A percentile compares a stretch with the other conserved stretches of the same genome.
These are phyloP conservation scores for Nitzschia palea DNA, from an alignment of 108 stramenopile species.

Conservation along the genomic window DNA sequence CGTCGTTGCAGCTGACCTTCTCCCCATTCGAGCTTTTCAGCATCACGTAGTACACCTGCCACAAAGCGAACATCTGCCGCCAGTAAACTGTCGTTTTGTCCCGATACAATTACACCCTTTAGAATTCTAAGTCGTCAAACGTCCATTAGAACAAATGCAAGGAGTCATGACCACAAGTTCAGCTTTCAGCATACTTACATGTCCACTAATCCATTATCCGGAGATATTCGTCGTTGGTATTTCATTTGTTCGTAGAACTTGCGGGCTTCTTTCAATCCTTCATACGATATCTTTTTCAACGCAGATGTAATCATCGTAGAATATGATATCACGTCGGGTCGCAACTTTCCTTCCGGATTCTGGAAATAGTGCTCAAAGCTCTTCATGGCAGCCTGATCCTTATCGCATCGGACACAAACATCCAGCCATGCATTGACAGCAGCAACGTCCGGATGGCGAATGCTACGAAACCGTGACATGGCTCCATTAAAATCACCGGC, in stretches of 20 bases:
- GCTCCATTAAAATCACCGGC: constrained; percentile 57
- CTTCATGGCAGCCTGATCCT: constrained; percentile 56
- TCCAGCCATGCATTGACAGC: constrained; percentile 78
- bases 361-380: constrained; percentile 49
- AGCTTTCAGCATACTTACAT: constrained; percentile 63
- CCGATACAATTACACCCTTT: constrained; percentile 45
- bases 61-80: constrained; percentile 60
- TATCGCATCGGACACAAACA: constrained; percentile 55
- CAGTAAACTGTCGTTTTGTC: constrained; percentile 39
- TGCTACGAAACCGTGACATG: constrained; percentile 42
- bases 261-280: constrained; percentile 42
- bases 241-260: constrained; percentile 74
- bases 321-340: constrained; percentile 76
- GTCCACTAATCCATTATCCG: constrained; percentile 73
- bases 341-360: constrained; percentile 11
- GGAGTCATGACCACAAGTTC: background rate
- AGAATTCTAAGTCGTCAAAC: constrained; percentile 56
- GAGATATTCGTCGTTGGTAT: constrained; percentile 46
- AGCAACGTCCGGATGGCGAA: constrained; percentile 59
- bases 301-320: constrained; percentile 65
- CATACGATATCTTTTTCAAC: constrained; percentile 47
- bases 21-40: constrained; percentile 60
- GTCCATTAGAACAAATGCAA: background rate
- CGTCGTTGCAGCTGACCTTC: constrained; percentile 57
- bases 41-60: constrained; percentile 62